Evolutionary conservation across 331 rosid species (phyloP).

Genomic region (Stylosanthes scabra): DNA sequence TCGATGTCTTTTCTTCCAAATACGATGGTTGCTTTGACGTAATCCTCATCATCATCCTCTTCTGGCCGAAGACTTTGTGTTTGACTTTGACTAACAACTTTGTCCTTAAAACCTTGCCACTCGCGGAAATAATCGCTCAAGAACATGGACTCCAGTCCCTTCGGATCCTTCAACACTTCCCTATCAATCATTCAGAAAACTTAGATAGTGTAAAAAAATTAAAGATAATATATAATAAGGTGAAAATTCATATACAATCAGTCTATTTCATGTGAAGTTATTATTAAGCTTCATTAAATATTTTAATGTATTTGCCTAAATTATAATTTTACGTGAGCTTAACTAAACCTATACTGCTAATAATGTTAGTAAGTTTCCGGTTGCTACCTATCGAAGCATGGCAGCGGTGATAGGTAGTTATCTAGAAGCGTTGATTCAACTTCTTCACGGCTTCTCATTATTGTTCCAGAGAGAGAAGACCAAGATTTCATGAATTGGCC

Average conservation of each 20-base stretch:
- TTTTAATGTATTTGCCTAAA: no score
- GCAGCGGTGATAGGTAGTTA: neutral
- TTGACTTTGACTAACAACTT: constrained; percentile 6
- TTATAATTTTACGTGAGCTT: no score
- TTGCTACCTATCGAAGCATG: constrained; percentile 42
- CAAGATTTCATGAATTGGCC: constrained; percentile 58
- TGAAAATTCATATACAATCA: no score
- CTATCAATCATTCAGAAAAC: no score
- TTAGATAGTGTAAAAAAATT: no score
- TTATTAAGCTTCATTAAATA: no score
- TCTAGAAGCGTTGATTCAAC: neutral
- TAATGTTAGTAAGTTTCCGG: no score
- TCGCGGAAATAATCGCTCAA: constrained; percentile 30
- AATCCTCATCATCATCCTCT: neutral
- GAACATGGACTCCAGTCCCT: constrained; percentile 28
- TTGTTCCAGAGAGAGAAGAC: constrained; percentile 43
- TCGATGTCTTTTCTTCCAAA: constrained; percentile 36
- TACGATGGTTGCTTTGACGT: constrained; percentile 35
- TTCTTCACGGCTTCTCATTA: neutral
- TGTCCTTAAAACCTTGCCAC: constrained; percentile 40
- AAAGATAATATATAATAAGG: no score
- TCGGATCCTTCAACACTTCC: constrained; percentile 30
- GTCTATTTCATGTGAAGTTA: no score
- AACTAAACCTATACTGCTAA: no score
- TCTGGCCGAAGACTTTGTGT: neutral